Conservation (phyloP, 2,329 filamentous ascomycete genomes). For the Sarocladium oryzae region DNA sequence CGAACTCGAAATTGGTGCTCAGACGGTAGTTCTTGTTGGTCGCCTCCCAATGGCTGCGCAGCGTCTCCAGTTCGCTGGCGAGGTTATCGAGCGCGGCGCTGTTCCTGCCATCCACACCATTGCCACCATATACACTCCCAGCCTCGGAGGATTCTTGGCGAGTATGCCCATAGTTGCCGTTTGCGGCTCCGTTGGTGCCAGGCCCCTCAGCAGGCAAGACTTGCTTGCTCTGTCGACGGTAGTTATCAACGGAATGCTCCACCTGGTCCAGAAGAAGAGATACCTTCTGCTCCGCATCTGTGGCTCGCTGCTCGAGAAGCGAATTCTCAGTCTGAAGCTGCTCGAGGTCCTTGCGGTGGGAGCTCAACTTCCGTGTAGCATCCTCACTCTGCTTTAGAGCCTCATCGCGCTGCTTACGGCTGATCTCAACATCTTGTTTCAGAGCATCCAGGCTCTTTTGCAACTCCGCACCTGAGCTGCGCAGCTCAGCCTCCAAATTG, state of each 20-base stretch:
- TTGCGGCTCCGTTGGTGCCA: conserved; percentile 32
- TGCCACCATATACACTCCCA: conserved; percentile 54
- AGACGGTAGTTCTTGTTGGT: conserved; percentile 93
- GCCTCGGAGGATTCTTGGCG: conserved; percentile 52
- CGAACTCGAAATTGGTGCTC: conserved; percentile 85
- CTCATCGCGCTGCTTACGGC: conserved; percentile 59
- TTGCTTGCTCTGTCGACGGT: conserved; percentile 70
- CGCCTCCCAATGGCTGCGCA: conserved; percentile 89
- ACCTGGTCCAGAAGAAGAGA: conserved; percentile 91
- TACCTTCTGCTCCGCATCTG: conserved; percentile 89
- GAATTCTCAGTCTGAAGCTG: conserved; percentile 77
- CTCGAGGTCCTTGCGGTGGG: conserved; percentile 63
- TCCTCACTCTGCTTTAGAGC: conserved; percentile 44
- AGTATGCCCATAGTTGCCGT: conserved; percentile 35
- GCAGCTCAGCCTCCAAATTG: conserved; percentile 62
- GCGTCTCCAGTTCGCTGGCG: conserved; percentile 83
- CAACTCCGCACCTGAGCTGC: conserved; percentile 57
- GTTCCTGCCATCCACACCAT: conserved; percentile 45
- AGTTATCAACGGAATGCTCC: conserved; percentile 87
- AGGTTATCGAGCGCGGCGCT: conserved; percentile 78
- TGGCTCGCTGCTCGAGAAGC: conserved; percentile 73
- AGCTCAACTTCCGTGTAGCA: conserved; percentile 49
- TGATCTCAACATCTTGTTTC: conserved; percentile 61
- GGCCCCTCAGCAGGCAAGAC: conserved; percentile 20
- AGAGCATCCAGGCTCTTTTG: conserved; percentile 66